These are phyloP conservation scores for Allium cepa DNA, from an alignment of 106 monocot species.

Conservation along the genomic window DNA sequence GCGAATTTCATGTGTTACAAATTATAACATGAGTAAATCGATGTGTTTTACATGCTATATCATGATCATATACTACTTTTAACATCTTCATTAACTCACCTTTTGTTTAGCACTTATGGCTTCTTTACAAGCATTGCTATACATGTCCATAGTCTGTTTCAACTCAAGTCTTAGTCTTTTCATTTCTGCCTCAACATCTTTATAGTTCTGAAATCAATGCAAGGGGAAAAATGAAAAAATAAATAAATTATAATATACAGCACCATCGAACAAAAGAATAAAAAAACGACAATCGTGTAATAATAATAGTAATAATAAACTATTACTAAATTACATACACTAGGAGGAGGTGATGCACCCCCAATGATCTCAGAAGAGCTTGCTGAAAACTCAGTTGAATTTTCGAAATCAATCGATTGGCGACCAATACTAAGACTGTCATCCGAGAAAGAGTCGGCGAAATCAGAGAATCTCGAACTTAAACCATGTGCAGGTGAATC, in stretches of 20 bases:
- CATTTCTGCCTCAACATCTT: conserved; percentile 71
- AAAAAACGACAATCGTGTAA: too few species aligned
- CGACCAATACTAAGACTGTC: conserved; percentile 25
- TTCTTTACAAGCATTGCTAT: conserved; percentile 83
- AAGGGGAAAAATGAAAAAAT: background rate
- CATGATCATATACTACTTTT: background rate
- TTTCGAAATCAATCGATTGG: conserved; percentile 33
- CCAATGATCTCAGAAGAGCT: conserved; percentile 2
- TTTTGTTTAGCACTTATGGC: conserved; percentile 73
- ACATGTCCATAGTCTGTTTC: conserved; percentile 93
- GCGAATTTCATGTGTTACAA: too few species aligned
- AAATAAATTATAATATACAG: background rate
- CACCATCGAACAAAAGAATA: too few species aligned
- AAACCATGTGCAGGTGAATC: conserved; percentile 17
- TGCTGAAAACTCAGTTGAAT: conserved; percentile 22
- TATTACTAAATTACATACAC: conserved; percentile 15
- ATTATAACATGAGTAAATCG: too few species aligned
- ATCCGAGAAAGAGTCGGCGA: conserved; percentile 23
- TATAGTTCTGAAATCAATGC: conserved; percentile 11
- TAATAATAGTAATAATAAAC: too few species aligned
- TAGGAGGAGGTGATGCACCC: conserved; percentile 7
- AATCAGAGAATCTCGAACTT: conserved; percentile 11
- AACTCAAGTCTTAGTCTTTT: conserved; percentile 71
- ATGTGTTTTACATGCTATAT: too few species aligned
- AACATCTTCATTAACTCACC: conserved; percentile 20